Percentiles rank a stretch among this genome's conserved stretches.
Conservation (phyloP, 1,284 basidiomycete genomes). For the Ceratobasidium sp. region DNA sequence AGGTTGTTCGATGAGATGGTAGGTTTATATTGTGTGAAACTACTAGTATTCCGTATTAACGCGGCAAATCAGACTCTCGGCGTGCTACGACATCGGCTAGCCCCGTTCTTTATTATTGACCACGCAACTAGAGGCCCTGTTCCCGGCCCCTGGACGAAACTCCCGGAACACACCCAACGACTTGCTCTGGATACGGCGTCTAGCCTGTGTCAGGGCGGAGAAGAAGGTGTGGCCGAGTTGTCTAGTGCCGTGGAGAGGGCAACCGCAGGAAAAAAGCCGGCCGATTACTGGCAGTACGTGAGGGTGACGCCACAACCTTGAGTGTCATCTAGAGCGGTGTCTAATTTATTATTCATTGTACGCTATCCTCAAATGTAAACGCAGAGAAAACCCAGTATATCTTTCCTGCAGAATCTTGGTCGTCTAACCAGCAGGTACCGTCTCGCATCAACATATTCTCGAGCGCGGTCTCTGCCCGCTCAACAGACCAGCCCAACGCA, state of each 20-base stretch:
- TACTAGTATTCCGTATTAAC: conserved; percentile 48
- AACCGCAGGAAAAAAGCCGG: conserved; percentile 57
- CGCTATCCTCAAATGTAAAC: conserved; percentile 39
- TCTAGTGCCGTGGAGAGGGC: conserved; percentile 57
- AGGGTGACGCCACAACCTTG: background rate
- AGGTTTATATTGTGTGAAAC: background rate
- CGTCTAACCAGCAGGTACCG: conserved; percentile 94
- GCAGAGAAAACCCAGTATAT: conserved; percentile 86
- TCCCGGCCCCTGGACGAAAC: conserved; percentile 76
- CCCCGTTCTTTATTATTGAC: conserved; percentile 78
- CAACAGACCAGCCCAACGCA: conserved; percentile 77
- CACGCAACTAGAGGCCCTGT: conserved; percentile 76
- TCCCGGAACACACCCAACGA: conserved; percentile 59
- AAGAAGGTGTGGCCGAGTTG: conserved; percentile 46
- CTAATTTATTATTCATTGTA: conserved; percentile 28
- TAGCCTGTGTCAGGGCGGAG: conserved; percentile 48
- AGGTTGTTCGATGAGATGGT: conserved; percentile 61
- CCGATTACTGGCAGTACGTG: conserved; percentile 58
- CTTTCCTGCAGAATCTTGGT: conserved; percentile 72
- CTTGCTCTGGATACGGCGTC: conserved; percentile 64
- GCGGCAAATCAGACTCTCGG: conserved; percentile 56
- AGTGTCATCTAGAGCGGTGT: background rate
- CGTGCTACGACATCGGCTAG: conserved; percentile 66
- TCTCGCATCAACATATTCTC: conserved; percentile 91
- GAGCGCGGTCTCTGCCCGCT: conserved; percentile 79